phyloP scores from a whole-genome alignment of 192 early-diverging fungal genomes.

The Coemansia sp. region DNA sequence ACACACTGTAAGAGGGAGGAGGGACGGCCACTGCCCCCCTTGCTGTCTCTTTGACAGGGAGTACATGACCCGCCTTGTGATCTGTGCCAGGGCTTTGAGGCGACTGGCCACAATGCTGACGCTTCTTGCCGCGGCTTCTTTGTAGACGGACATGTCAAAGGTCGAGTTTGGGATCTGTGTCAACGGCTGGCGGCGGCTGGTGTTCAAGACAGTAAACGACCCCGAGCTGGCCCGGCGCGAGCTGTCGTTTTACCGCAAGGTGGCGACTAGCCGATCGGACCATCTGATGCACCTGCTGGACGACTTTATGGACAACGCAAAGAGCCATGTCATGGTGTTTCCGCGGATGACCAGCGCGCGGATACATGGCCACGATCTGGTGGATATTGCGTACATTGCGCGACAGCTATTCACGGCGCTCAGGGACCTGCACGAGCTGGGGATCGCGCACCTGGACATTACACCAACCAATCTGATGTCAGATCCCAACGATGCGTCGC shows the following conservation, averaged over 20 bases:
- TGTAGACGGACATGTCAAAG: conserved; percentile 52
- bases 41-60: too few relatives aligned
- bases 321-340: conserved; percentile 56
- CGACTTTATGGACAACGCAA: conserved; percentile 55
- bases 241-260: conserved; percentile 48
- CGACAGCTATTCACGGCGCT: conserved; percentile 54
- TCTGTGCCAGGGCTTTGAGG: too few relatives aligned
- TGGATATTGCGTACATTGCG: conserved; percentile 49
- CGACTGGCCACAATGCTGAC: neutral
- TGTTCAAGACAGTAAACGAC: conserved; percentile 61
- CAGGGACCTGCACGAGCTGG: conserved; percentile 53
- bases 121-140: too few relatives aligned
- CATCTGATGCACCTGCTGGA: conserved; percentile 56
- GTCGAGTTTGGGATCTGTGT: conserved; percentile 62
- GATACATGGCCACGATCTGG: conserved; percentile 50
- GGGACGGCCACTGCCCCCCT: too few relatives aligned
- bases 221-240: conserved; percentile 51
- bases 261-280: conserved; percentile 31
- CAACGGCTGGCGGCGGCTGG: conserved; percentile 53
- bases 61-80: too few relatives aligned
- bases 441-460: conserved; percentile 65
- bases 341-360: conserved; percentile 52
- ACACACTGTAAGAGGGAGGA: neutral
- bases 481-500: conserved; percentile 41
- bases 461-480: conserved; percentile 60